Conservation (phyloP, 768 basidiomycete species). For the Fistulinella prunicolor region DNA sequence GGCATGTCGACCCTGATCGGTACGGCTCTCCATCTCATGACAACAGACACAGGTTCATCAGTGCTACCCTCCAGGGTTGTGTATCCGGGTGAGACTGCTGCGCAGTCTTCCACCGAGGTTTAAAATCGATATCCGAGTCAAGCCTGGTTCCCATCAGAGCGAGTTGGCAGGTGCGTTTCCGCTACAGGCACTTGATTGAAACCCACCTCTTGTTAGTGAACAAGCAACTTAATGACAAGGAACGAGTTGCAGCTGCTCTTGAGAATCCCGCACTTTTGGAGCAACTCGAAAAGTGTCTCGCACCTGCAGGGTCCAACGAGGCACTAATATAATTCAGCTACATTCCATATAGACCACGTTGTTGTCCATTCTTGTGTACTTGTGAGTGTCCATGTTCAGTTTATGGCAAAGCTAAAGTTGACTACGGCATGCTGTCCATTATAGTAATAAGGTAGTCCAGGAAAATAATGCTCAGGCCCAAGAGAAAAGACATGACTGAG, state of each 20-base stretch:
- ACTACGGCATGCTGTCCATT: too few species aligned
- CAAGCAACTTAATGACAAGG: conserved; percentile 98
- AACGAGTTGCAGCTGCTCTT: conserved; percentile 93
- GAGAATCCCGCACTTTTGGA: conserved; percentile 87
- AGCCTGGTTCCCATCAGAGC: conserved; percentile 95
- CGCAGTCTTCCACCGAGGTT: conserved; percentile 88
- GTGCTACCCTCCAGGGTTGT: conserved; percentile 54
- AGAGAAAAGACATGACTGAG: neutral
- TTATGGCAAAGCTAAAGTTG: neutral
- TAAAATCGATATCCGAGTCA: conserved; percentile 91
- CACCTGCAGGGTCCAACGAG: conserved; percentile 28
- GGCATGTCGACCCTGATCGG: conserved; percentile 97
- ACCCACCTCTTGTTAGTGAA: conserved; percentile 58
- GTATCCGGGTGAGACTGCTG: conserved; percentile 88
- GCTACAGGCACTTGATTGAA: neutral
- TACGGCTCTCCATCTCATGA: conserved; percentile 21
- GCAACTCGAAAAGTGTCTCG: conserved; percentile 79
- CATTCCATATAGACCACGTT: neutral
- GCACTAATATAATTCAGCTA: conserved; percentile 2
- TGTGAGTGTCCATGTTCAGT: neutral
- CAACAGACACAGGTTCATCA: neutral
- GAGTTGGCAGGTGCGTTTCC: conserved; percentile 72
- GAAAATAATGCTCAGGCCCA: too few species aligned
- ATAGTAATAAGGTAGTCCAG: too few species aligned
- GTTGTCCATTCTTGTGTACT: too few species aligned